These are phyloP conservation scores for Arthroderma sp. DNA, from an alignment of 2,329 filamentous ascomycete species.

Conservation along the genomic window DNA sequence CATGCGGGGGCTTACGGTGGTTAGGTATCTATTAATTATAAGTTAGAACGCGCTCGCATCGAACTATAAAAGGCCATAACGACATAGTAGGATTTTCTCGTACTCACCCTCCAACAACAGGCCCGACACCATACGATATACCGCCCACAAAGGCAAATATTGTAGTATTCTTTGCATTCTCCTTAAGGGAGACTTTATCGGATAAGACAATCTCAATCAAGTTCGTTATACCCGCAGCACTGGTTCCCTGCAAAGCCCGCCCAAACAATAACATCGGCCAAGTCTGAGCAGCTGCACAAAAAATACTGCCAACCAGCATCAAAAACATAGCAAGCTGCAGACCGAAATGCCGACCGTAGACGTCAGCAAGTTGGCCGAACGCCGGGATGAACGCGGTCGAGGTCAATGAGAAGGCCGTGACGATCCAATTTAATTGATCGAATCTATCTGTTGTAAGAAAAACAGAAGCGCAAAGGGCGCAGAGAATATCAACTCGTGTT, in stretches of 20 bases:
- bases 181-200: constrained; percentile 48
- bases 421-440: constrained; percentile 54
- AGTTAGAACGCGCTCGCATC: background rate
- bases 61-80: background rate
- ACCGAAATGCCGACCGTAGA: constrained; percentile 49
- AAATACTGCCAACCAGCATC: constrained; percentile 47
- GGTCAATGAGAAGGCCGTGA: constrained; percentile 55
- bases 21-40: constrained; percentile 17
- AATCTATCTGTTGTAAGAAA: constrained; percentile 30
- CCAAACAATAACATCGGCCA: constrained; percentile 51
- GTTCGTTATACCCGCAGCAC: constrained; percentile 49
- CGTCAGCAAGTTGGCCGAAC: constrained; percentile 51
- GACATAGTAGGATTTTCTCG: background rate
- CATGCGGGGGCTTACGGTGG: constrained; percentile 14
- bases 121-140: constrained; percentile 47
- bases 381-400: constrained; percentile 54
- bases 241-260: constrained; percentile 49
- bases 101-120: constrained; percentile 43
- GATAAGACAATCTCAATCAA: constrained; percentile 50
- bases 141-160: constrained; percentile 49
- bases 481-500: too few relatives aligned
- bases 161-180: constrained; percentile 51
- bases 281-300: constrained; percentile 45
- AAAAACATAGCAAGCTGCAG: constrained; percentile 45
- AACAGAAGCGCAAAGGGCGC: background rate